Evolutionary conservation across 164 flowering plant species (phyloP), one percentile per base, ranked within the genome.

Genomic region (Saururus chinensis): DNA sequence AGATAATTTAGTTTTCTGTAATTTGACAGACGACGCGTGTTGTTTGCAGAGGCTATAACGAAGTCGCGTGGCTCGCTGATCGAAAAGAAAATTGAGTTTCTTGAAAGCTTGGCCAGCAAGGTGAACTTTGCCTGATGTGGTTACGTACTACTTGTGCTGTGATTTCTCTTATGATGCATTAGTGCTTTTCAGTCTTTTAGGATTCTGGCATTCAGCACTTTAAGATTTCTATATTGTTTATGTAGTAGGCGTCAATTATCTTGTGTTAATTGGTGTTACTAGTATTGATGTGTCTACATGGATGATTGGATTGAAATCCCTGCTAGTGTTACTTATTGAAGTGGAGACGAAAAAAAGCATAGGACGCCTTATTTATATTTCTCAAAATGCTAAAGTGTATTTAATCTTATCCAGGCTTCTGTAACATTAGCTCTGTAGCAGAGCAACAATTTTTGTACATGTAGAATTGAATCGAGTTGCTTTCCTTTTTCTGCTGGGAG

Each of bases 71-170:
- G 81, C 4, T 19, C 69, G 42, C 73, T 76, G 53, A 73, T 90
- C 60, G 97, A 90, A 80, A 77, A 83, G 77, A 90, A 81, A 79
- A 90, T 90, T 19, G 97, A 90, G 49, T 67, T 79, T 56, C 82
- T 90, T 16, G 97, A 90, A 75, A 74, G 74, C 70, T 76, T 82
- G 77, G 72, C 84, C 48, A 82, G 66, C 54, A 67, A 63, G 74
- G 76, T 75, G 53, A 40, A 17, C 54, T 49, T 59, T 14, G 19
- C 42, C 41, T n/a, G n/a, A n/a, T n/a, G n/a, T n/a, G n/a, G n/a
- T n/a, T n/a, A n/a, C n/a, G n/a, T n/a, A n/a, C n/a, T n/a, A n/a
- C n/a, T n/a, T n/a, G n/a, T n/a, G n/a, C n/a, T n/a, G n/a, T n/a
- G n/a, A n/a, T n/a, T n/a, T n/a, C n/a, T n/a, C n/a, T n/a, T 26